Evolutionary conservation across 148 eudicot species (phyloP), one percentile per base, ranked within the genome.

Genomic region (Amaranthus cruentus): DNA sequence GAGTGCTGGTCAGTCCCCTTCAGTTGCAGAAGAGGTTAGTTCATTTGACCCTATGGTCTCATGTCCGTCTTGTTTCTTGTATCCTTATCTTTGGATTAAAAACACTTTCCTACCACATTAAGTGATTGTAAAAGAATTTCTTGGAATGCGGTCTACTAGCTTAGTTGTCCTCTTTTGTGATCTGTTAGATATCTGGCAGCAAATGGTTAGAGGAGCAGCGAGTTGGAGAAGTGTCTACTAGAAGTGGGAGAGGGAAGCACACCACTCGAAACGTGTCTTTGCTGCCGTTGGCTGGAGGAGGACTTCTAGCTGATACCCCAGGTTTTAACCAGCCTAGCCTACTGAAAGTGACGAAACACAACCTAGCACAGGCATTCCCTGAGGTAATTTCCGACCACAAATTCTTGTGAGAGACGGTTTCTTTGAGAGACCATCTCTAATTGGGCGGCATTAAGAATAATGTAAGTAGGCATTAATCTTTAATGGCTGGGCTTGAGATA

Each of bases 241-340:
- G 93, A 83, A 94, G 98, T 81, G 98, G 98, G 61, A 87, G 87
- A 84, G 98, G 98, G 69, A 94, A 91, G 80, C 98, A 94, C 73
- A 94, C 98, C 14, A 94, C 98, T 65, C 86, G 97, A 5, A 75
- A 94, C 55, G 97, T 94, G 21, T 89, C 97, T 52, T 71, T 94
- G 82, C 96, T 94, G 66, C 98, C 97, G 46, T 76, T 94, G 75
- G 82, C 89, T 77, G 97, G 84, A 73, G 97, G 97, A 53, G 98
- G 98, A 55, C 87, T 79, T 76, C 82, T 94, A 73, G 98, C 97
- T 4, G 98, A 94, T 81, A 91, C 98, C 66, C 98, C 98, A 14
- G 98, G 98, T 42, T 94, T 91, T 76, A 94, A 86, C 78, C 98
- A 94, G 77, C 98, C 98, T 68, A 87, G 96, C 79, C 83, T 94